Conservation (phyloP, 768 basidiomycete species). For the Steccherinum ochraceum region DNA sequence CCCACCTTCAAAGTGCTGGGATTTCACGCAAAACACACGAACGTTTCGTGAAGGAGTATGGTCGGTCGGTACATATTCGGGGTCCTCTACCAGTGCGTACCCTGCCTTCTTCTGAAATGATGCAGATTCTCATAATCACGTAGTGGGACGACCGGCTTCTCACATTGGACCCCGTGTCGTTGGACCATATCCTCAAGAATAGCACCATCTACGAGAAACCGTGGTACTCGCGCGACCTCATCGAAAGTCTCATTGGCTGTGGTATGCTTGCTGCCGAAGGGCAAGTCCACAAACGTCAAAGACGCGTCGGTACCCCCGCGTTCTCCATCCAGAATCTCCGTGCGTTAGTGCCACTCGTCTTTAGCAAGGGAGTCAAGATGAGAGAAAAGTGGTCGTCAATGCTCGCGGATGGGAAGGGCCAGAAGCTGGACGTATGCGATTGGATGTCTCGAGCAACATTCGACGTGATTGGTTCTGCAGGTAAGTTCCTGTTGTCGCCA, state of each 20-base stretch:
- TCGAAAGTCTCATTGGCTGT: constrained; percentile 73
- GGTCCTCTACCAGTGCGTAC: constrained; percentile 66
- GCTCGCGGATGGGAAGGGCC: constrained; percentile 22
- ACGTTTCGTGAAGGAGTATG: constrained; percentile 49
- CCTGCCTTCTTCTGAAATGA: not conserved
- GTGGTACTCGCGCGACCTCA: constrained; percentile 66
- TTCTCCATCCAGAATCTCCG: constrained; percentile 78
- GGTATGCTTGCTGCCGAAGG: constrained; percentile 82
- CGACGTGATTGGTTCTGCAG: constrained; percentile 88
- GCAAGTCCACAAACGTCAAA: constrained; percentile 70
- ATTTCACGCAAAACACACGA: constrained; percentile 51
- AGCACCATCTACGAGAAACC: constrained; percentile 78
- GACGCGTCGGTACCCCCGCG: constrained; percentile 69
- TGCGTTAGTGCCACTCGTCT: constrained; percentile 64
- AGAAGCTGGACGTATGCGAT: constrained; percentile 64
- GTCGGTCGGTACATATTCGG: constrained; percentile 62
- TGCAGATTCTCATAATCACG: constrained; percentile 1
- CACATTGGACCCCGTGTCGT: constrained; percentile 72
- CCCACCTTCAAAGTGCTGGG: constrained; percentile 35
- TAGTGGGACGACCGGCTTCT: constrained; percentile 79
- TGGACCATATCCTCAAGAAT: constrained; percentile 70
- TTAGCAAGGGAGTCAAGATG: constrained; percentile 58
- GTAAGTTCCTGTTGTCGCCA: constrained; percentile 28
- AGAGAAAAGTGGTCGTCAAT: constrained; percentile 55
- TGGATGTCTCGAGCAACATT: constrained; percentile 84